Evolutionary conservation across 805 yeast genomes (phyloP).

Genomic region (Schwanniomyces pseudopolymorphus): DNA sequence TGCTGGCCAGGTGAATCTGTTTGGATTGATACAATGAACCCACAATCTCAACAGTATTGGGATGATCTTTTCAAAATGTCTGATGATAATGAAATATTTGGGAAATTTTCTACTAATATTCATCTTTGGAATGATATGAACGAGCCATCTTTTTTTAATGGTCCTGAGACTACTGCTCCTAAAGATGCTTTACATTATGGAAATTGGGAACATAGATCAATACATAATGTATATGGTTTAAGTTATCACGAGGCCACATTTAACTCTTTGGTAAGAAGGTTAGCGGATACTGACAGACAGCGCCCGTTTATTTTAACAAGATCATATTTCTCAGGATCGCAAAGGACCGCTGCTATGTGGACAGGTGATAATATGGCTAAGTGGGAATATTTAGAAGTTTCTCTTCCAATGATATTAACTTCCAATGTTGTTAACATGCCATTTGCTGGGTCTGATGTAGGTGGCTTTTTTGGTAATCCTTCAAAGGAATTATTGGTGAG

Average conservation of each 20-base stretch:
- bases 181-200: constrained; percentile 78
- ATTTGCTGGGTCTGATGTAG: constrained; percentile 94
- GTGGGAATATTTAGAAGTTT: constrained; percentile 81
- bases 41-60: constrained; percentile 64
- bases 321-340: constrained; percentile 88
- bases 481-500: constrained; percentile 74
- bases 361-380: constrained; percentile 94
- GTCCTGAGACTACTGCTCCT: constrained; percentile 91
- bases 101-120: constrained; percentile 60
- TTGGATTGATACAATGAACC: constrained; percentile 87
- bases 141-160: constrained; percentile 93
- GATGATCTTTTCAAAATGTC: constrained; percentile 48
- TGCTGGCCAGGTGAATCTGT: constrained; percentile 98
- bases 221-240: constrained; percentile 84
- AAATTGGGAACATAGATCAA: constrained; percentile 84
- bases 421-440: constrained; percentile 84
- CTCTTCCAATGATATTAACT: constrained; percentile 86
- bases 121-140: constrained; percentile 98
- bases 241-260: constrained; percentile 80
- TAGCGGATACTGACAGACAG: constrained; percentile 39
- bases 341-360: constrained; percentile 92
- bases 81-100: constrained; percentile 30
- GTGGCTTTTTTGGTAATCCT: constrained; percentile 95
- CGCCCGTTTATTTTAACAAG: constrained; percentile 90
- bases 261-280: constrained; percentile 58